Evolutionary conservation across 2,329 filamentous ascomycete genomes (phyloP).

Genomic region (Penicillium frequentans): DNA sequence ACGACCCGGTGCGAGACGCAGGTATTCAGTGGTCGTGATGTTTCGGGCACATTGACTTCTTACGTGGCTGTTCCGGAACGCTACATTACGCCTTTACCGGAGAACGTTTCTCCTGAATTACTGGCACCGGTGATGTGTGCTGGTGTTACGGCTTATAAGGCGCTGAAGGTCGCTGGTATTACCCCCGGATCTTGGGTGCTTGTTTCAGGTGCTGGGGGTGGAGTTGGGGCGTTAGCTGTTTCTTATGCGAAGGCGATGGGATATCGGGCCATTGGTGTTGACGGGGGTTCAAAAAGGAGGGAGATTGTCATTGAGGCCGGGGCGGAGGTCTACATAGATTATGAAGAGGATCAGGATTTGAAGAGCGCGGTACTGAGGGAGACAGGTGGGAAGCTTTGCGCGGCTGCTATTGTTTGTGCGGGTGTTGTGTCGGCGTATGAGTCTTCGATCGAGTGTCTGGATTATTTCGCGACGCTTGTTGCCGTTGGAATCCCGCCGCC

Average conservation of each 20-base stretch:
- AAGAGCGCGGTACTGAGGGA: neutral
- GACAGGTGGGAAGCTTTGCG: neutral
- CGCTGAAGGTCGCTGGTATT: conserved; percentile 78
- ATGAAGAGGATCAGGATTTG: neutral
- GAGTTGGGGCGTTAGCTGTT: conserved; percentile 73
- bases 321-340: conserved; percentile 45
- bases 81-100: neutral
- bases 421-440: neutral
- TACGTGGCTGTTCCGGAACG: neutral
- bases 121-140: conserved; percentile 81
- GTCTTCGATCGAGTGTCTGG: neutral
- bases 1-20: neutral
- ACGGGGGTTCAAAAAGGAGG: conserved; percentile 78
- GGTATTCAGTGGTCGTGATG: neutral
- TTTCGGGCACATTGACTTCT: neutral
- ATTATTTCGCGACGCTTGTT: neutral
- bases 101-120: conserved; percentile 61
- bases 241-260: conserved; percentile 95
- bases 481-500: neutral
- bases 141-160: conserved; percentile 87
- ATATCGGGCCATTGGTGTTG: conserved; percentile 75
- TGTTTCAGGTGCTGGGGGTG: conserved; percentile 83
- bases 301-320: conserved; percentile 67
- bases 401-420: neutral
- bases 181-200: conserved; percentile 75